A percentile compares a stretch with the other conserved stretches of the same genome.
Conservation (phyloP, 2,329 filamentous ascomycete species). For the Talaromyces funiculosus region DNA sequence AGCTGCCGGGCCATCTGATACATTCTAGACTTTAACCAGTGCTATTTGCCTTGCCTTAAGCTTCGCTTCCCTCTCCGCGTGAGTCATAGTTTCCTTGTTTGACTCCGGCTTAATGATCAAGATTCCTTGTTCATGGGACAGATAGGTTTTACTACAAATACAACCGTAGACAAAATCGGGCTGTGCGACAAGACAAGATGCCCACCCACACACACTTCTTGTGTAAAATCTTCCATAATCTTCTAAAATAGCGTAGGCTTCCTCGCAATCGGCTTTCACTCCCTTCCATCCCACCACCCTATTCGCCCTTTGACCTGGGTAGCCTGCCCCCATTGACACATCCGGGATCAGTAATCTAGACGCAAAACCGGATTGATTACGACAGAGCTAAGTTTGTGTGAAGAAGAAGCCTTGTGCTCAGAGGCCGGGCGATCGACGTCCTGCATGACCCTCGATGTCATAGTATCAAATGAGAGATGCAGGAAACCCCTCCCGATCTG, state of each 20-base stretch:
- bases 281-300: neutral
- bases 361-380: constrained; percentile 8
- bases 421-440: constrained; percentile 38
- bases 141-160: constrained; percentile 2
- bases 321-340: constrained; percentile 6
- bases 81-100: constrained; percentile 19
- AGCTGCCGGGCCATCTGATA: constrained; percentile 17
- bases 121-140: constrained; percentile 15
- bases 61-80: constrained; percentile 11
- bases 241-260: constrained; percentile 21
- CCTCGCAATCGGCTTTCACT: constrained; percentile 5
- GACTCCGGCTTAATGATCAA: constrained; percentile 17
- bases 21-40: constrained; percentile 12
- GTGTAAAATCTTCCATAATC: neutral
- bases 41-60: constrained; percentile 6
- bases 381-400: neutral
- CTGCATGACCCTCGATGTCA: constrained; percentile 39
- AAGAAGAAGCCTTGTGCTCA: constrained; percentile 26
- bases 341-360: constrained; percentile 4
- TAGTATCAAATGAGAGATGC: constrained; percentile 42
- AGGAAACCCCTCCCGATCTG: constrained; percentile 24
- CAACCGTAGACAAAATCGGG: constrained; percentile 2
- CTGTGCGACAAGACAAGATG: constrained; percentile 18
- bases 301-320: neutral
- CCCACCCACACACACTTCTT: constrained; percentile 19